These are phyloP conservation scores for Alloascoidea hylecoeti DNA, from an alignment of 805 yeast species.

Conservation along the genomic window DNA sequence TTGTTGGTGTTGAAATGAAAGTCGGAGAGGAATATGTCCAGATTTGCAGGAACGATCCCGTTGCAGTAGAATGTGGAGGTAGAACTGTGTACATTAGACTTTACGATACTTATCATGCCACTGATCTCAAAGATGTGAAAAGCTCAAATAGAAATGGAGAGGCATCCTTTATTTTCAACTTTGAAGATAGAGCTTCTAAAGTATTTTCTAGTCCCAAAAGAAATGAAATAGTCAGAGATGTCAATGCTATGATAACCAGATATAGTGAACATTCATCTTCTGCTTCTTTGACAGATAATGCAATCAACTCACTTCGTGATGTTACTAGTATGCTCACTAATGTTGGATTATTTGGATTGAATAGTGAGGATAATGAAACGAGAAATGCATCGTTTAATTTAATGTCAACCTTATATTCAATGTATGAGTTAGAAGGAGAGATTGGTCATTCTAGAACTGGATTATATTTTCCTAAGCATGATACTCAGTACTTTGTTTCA, in stretches of 20 bases:
- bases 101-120: not conserved
- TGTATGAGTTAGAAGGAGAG: constrained; percentile 33
- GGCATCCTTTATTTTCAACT: too few relatives aligned
- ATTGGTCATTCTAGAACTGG: constrained; percentile 47
- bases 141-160: not conserved
- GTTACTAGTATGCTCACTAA: constrained; percentile 50
- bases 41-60: not conserved
- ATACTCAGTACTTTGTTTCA: constrained; percentile 42
- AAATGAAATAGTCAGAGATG: constrained; percentile 23
- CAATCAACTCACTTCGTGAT: constrained; percentile 10
- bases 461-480: constrained; percentile 55
- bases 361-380: constrained; percentile 43
- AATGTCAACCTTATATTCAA: constrained; percentile 43
- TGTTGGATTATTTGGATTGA: constrained; percentile 52
- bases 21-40: constrained; percentile 1
- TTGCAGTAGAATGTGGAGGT: not conserved
- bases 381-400: constrained; percentile 51
- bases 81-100: not conserved
- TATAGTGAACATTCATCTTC: constrained; percentile 1
- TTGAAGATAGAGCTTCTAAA: too few relatives aligned
- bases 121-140: not conserved
- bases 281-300: not conserved
- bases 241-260: constrained; percentile 16
- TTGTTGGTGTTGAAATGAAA: not conserved
- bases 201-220: constrained; percentile 13